phyloP scores from a whole-genome alignment of 345 rosid genomes.

The Corymbia maculata region DNA sequence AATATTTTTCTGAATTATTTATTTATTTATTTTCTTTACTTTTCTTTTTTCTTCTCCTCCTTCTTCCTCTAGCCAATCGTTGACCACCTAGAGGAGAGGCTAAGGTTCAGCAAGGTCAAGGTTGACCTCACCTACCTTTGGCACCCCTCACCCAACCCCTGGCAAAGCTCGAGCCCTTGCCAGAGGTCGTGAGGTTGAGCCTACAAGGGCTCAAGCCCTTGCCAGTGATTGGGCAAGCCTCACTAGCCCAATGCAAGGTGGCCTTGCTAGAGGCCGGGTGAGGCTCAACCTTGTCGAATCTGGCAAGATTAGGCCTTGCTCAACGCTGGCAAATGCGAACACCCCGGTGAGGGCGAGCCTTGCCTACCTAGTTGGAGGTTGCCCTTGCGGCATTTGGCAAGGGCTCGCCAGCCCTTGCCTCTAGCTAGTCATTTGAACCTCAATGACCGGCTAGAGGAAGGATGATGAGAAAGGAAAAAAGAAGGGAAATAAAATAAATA shows the following conservation, averaged over 20 bases:
- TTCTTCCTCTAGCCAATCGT: too few relatives aligned
- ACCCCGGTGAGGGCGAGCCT: too few relatives aligned
- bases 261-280: too few relatives aligned
- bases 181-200: too few relatives aligned
- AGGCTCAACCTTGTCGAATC: too few relatives aligned
- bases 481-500: accelerated
- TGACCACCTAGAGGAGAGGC: neutral
- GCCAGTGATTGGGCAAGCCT: accelerated
- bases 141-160: neutral
- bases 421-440: accelerated
- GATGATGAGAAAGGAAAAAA: too few relatives aligned
- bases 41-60: too few relatives aligned
- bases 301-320: too few relatives aligned
- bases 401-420: accelerated
- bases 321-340: too few relatives aligned
- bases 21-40: accelerated
- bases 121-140: too few relatives aligned
- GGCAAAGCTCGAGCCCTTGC: neutral
- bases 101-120: too few relatives aligned
- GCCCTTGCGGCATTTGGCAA: accelerated
- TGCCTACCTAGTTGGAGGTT: accelerated
- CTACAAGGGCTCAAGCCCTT: neutral
- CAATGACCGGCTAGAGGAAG: accelerated
- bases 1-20: accelerated
- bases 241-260: neutral